Conservation (phyloP, 495 filamentous ascomycete species). For the Tricharina praecox region DNA sequence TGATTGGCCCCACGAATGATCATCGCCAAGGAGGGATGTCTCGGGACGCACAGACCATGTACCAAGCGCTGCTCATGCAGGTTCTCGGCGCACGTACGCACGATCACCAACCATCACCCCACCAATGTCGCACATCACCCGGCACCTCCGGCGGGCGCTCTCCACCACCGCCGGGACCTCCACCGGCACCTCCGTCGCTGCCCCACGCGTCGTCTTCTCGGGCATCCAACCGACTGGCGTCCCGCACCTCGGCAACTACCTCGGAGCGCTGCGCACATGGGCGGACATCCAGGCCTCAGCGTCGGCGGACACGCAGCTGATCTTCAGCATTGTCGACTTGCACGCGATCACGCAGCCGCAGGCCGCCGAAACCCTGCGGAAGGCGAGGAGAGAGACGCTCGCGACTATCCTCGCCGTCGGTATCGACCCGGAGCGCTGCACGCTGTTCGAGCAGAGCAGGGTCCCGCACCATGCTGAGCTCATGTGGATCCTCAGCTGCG, state of each 20-base stretch:
- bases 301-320: constrained; percentile 36
- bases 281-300: constrained; percentile 53
- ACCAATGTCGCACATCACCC: not conserved
- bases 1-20: too few relatives aligned
- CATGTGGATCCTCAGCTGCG: constrained; percentile 90
- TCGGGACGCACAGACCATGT: too few relatives aligned
- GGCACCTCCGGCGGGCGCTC: not conserved
- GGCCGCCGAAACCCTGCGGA: constrained; percentile 37
- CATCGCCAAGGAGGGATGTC: too few relatives aligned
- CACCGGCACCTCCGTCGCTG: not conserved
- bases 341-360: constrained; percentile 79
- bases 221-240: constrained; percentile 92
- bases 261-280: constrained; percentile 84
- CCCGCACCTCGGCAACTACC: constrained; percentile 92
- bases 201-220: constrained; percentile 49
- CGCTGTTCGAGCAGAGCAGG: constrained; percentile 70
- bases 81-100: too few relatives aligned
- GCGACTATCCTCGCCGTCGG: constrained; percentile 72
- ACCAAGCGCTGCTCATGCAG: too few relatives aligned
- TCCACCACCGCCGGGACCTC: not conserved
- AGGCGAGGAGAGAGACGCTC: constrained; percentile 54
- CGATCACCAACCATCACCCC: too few relatives aligned
- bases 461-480: constrained; percentile 65
- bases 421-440: constrained; percentile 52
- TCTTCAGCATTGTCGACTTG: constrained; percentile 79